Evolutionary conservation across 2,329 filamentous ascomycete genomes (phyloP).

Genomic region (Diplodia sapinea): DNA sequence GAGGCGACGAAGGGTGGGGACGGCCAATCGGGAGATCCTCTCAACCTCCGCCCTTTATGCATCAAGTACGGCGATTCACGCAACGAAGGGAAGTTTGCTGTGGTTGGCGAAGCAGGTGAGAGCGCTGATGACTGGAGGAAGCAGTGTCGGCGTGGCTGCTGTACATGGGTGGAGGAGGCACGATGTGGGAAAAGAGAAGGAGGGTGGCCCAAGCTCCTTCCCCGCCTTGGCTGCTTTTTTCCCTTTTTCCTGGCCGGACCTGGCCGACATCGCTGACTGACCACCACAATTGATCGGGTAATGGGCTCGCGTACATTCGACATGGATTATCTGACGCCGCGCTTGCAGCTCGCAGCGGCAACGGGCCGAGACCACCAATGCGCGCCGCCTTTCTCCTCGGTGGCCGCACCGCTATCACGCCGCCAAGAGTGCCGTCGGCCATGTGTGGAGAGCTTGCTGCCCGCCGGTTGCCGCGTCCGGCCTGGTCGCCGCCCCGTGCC

Average conservation of each 20-base stretch:
- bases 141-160: background rate
- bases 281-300: conserved; percentile 3
- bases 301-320: background rate
- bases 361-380: conserved; percentile 4
- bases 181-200: background rate
- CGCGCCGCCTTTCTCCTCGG: conserved; percentile 23
- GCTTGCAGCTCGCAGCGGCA: background rate
- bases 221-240: background rate
- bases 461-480: conserved; percentile 7
- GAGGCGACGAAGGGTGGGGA: conserved; percentile 5
- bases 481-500: conserved; percentile 9
- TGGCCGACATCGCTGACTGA: conserved; percentile 14
- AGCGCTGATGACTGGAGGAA: no score
- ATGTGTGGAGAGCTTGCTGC: conserved; percentile 8
- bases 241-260: background rate
- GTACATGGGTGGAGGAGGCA: background rate
- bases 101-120: background rate
- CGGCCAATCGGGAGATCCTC: background rate
- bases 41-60: background rate
- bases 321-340: no score
- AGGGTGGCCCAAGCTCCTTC: conserved; percentile 13
- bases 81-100: no score
- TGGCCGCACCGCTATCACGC: conserved; percentile 24
- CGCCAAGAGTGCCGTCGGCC: conserved; percentile 6
- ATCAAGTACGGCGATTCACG: background rate